Percentiles rank a stretch among this genome's conserved stretches.
Conservation (phyloP, 2,329 filamentous ascomycete genomes). For the Colletotrichum orchidophilum region DNA sequence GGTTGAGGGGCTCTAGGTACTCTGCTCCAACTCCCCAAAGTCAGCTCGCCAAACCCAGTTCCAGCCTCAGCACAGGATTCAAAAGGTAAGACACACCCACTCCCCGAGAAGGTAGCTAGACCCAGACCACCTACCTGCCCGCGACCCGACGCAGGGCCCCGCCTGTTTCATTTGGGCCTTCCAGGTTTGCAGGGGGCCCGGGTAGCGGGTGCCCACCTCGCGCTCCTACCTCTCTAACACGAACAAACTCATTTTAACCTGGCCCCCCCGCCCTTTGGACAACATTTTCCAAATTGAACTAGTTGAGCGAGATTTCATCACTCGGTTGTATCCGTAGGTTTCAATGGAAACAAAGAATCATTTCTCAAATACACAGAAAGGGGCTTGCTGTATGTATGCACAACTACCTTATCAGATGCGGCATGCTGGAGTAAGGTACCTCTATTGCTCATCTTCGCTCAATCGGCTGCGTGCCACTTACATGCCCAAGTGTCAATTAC, state of each 20-base stretch:
- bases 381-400: background rate
- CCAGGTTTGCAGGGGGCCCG: conserved; percentile 1
- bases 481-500: too few relatives aligned
- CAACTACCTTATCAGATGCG: background rate
- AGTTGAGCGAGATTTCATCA: background rate
- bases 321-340: background rate
- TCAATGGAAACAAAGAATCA: background rate
- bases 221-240: conserved; percentile 15
- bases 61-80: background rate
- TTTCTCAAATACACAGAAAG: background rate
- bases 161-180: conserved; percentile 22
- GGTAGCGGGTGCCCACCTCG: background rate
- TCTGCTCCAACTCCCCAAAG: background rate
- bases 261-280: background rate
- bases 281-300: background rate
- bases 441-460: too few relatives aligned
- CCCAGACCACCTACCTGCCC: background rate
- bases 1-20: too few relatives aligned
- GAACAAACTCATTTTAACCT: conserved; percentile 24
- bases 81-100: background rate
- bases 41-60: background rate
- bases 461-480: too few relatives aligned
- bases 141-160: conserved; percentile 21
- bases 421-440: background rate
- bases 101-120: background rate